Evolutionary conservation across 2,329 filamentous ascomycete species (phyloP), one percentile per base, ranked within the genome.

Genomic region (Aureobasidium sp.): DNA sequence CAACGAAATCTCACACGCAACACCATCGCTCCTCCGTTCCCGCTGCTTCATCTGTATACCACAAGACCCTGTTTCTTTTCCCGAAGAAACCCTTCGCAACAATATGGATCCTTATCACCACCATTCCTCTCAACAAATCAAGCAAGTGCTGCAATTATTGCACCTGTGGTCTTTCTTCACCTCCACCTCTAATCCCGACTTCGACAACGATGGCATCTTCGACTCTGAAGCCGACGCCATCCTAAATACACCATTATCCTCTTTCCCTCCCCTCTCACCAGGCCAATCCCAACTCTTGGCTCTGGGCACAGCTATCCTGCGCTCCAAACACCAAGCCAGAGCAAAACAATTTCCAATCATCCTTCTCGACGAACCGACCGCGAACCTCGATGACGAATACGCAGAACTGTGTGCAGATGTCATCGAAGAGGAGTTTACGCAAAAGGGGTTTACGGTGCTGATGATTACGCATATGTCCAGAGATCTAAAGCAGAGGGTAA

Each of bases 401-500:
- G 56, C 14, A 34, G 31, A 27, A 1, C 15, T 48, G 25, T 25
- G 29, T 4, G 51, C 58, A 14, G 34, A 22, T 8, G 29, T 63
- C 15, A 47, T 64, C 8, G 37, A 56, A 17, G 27, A 41, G 12
- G 74, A 74, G 17, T 86, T 87, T 34, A 34, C 31, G 9, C 31
- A 34, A 34, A 31, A 34, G 9, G 31, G 31, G 31, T 34, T 34
- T 34, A 34, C 31, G 9, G 80, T 89, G 62, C 75, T 85, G 55
- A 76, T 79, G 0, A 79, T 85, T 1, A 81, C 82, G 2, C 82
- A 85, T 70, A 80, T 81, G 20, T 73, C 84, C 41, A 78, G 8
- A 6, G 53, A 27, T 11, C 5, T 57, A 12, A 3, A 9, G 8
- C 15, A 57, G 53, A 12, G 22, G 12, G 41, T 57, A 9, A 45